Base-by-base conservation (phyloP, 306 rosid species). In the Calophaca sinica region DNA sequence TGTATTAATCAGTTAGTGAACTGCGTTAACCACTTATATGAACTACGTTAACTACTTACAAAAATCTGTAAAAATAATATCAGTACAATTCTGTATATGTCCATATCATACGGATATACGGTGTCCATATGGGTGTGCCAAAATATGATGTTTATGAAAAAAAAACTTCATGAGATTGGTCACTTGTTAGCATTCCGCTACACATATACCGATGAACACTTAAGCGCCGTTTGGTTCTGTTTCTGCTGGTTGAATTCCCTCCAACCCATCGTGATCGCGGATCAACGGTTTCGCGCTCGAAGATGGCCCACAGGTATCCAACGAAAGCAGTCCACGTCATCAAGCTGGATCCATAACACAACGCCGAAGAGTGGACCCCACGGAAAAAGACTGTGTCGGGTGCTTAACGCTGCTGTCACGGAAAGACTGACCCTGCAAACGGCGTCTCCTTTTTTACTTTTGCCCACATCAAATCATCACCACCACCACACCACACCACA, bases 401-500 rank as follows among this genome's bases (percentile, higher is more conserved):
- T 72, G 84, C 72, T 36, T 26, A 63, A 69, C 84, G 75, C 64
- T 46, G 70, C 64, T 45, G 73, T 85, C 36, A 82, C 88, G 88
- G 87, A 86, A 84, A 86, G 83, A 70, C 85, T 80, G 12, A 45
- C 73, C 44, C 81, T 78, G 63, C 87, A 87, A 83, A 93, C 96
- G 97, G 78, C 93, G 96, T 91, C 77, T 82, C 85, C 83, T 75
- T 68, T 50, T 63, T 74, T 6, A 20, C 85, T 79, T 84, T 87
- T 67, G 61, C 70, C 44, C 78, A 15, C 52, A 70, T 72, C 77
- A 82, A 68, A 81, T 82, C 84, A 78, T 75, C 68, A 75, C 52
- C 78, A 81, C 68, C 83, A 79, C 64, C 20, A 63, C 62, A 45
- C 61, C 70, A 15, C 42, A 29, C 39, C 54, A 38, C 51, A 62